Conservation (phyloP, 208 protist species). For the Polymyxa betae region DNA sequence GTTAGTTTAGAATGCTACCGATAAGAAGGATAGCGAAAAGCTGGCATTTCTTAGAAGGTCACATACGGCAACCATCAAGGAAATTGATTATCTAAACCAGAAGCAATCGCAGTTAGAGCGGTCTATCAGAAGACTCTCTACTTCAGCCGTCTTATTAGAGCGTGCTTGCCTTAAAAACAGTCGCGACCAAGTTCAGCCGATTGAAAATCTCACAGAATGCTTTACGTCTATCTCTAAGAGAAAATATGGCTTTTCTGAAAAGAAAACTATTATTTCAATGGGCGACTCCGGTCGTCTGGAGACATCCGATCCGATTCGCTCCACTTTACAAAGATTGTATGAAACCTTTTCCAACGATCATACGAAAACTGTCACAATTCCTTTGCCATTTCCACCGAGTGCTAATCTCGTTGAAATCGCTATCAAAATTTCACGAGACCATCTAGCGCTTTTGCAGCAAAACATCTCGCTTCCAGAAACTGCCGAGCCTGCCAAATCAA, state of each 20-base stretch:
- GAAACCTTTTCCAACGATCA: background rate
- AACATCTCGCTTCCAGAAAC: background rate
- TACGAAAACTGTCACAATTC: too few species aligned
- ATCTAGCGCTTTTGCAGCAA: background rate
- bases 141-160: background rate
- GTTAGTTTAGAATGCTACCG: too few species aligned
- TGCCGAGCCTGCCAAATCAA: background rate
- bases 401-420: background rate
- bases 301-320: background rate
- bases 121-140: background rate
- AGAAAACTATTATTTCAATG: background rate
- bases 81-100: background rate
- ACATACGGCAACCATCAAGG: background rate
- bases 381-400: background rate
- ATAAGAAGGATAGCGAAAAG: too few species aligned
- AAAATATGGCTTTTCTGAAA: background rate
- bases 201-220: background rate
- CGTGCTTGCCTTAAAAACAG: background rate
- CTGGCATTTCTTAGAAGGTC: background rate
- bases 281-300: background rate
- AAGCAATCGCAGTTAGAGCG: background rate
- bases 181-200: background rate
- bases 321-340: background rate
- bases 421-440: background rate
- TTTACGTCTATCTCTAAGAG: background rate